These are phyloP conservation scores for Macrocybe gigantea DNA, from an alignment of 768 basidiomycete genomes.

Conservation along the genomic window DNA sequence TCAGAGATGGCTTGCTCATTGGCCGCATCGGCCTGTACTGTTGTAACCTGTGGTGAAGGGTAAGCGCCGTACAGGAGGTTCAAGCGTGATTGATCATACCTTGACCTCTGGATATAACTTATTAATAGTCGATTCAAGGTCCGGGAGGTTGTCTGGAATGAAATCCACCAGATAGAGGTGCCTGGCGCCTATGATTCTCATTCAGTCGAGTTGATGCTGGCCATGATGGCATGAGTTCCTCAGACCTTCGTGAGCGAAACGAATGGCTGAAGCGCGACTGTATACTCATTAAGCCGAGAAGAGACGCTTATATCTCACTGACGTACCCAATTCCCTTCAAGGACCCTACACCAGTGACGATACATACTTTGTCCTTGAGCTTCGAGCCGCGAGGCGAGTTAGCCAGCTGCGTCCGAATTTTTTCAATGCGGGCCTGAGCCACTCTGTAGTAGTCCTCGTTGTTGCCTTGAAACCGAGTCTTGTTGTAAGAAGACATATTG, in stretches of 20 bases:
- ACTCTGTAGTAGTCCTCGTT: conserved; percentile 51
- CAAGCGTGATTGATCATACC: conserved; percentile 28
- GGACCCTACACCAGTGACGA: conserved; percentile 86
- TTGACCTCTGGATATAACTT: conserved; percentile 71
- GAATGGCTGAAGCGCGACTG: conserved; percentile 67
- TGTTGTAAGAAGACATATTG: conserved; percentile 30
- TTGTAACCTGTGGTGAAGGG: conserved; percentile 59
- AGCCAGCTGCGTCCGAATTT: conserved; percentile 64
- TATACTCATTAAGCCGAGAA: neutral
- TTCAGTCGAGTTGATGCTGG: neutral
- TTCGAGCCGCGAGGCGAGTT: conserved; percentile 45
- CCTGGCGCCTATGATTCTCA: conserved; percentile 48
- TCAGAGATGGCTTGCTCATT: conserved; percentile 63
- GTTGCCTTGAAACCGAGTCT: conserved; percentile 20
- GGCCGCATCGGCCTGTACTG: conserved; percentile 76
- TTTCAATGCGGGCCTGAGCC: conserved; percentile 60
- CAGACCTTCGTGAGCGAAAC: conserved; percentile 77
- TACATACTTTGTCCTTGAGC: conserved; percentile 73
- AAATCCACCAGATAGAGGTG: conserved; percentile 77
- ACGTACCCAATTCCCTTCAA: conserved; percentile 84
- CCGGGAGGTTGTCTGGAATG: conserved; percentile 58
- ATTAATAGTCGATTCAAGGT: conserved; percentile 65
- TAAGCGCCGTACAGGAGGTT: neutral
- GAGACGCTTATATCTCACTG: neutral
- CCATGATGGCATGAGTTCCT: neutral